These are phyloP conservation scores for Populus davidiana DNA, from an alignment of 345 rosid species.

Conservation along the genomic window DNA sequence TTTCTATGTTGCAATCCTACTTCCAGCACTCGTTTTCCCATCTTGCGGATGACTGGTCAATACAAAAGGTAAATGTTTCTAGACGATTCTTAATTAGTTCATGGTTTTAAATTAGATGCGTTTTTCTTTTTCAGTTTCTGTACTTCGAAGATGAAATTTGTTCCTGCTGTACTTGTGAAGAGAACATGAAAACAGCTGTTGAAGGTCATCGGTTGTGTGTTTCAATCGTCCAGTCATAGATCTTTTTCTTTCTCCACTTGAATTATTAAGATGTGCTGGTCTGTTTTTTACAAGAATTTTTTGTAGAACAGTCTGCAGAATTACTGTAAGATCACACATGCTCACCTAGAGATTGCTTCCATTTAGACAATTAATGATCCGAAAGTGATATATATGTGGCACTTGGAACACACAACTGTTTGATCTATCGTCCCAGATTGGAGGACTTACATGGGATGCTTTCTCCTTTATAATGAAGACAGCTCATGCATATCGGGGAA, in stretches of 20 bases:
- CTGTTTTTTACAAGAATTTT: too few relatives aligned
- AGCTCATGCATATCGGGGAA: slow-evolving; percentile 25
- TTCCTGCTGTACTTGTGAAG: neutral
- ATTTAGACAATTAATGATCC: neutral
- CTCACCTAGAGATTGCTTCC: neutral
- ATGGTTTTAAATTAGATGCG: neutral
- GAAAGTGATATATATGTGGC: neutral
- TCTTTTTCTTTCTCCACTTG: neutral
- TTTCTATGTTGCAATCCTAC: too few relatives aligned
- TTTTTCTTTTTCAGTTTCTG: neutral
- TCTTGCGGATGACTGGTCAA: neutral
- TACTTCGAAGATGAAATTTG: neutral
- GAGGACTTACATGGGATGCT: slow-evolving; percentile 30
- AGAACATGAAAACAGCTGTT: slow-evolving; percentile 7
- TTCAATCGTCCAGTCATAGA: neutral
- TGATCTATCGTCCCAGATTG: slow-evolving; percentile 28
- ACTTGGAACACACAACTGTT: slow-evolving; percentile 27
- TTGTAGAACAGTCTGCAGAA: neutral
- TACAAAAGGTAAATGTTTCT: neutral
- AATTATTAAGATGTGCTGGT: neutral
- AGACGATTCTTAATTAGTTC: neutral
- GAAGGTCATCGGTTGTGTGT: slow-evolving; percentile 11
- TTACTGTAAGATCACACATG: neutral
- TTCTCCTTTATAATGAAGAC: slow-evolving; percentile 30
- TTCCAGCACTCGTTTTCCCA: neutral